A percentile compares a stretch with the other conserved stretches of the same genome.
Evolutionary conservation across 2,329 filamentous ascomycete genomes (phyloP).

Genomic region (Berkeleyomyces basicola): DNA sequence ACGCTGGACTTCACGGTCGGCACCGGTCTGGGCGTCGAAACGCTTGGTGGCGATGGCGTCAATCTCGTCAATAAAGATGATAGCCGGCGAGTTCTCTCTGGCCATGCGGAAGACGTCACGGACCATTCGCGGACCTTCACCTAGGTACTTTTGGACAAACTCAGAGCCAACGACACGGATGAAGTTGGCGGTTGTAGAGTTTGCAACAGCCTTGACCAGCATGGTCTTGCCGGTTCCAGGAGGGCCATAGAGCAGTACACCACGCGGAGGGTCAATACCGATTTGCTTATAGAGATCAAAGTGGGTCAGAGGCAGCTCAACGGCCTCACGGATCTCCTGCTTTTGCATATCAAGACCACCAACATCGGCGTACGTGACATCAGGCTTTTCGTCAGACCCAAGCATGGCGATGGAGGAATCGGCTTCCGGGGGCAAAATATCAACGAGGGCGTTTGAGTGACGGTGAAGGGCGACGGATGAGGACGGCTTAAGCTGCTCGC

Average conservation of each 20-base stretch:
- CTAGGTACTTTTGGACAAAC: conserved; percentile 97
- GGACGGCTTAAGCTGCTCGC: conserved; percentile 92
- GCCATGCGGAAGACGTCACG: conserved; percentile 99
- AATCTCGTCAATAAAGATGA: conserved; percentile 99
- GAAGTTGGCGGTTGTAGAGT: conserved; percentile 95
- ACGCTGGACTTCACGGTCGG: conserved; percentile 95
- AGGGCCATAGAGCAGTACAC: conserved; percentile 89
- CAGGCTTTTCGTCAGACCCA: conserved; percentile 88
- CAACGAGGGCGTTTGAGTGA: conserved; percentile 95
- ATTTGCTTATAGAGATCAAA: conserved; percentile 99
- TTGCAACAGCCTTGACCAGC: conserved; percentile 95
- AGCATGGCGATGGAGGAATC: conserved; percentile 99
- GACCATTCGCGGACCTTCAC: conserved; percentile 96
- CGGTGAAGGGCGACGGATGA: conserved; percentile 95
- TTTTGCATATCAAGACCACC: conserved; percentile 99
- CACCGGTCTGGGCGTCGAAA: conserved; percentile 96
- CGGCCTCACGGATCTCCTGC: conserved; percentile 95
- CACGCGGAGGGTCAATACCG: conserved; percentile 91
- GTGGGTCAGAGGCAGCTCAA: conserved; percentile 90
- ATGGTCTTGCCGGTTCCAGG: conserved; percentile 95
- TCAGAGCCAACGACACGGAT: conserved; percentile 97
- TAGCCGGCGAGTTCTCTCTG: conserved; percentile 90
- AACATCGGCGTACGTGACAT: conserved; percentile 94
- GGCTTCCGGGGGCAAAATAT: conserved; percentile 95
- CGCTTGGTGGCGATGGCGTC: conserved; percentile 98